Conservation (phyloP, 768 basidiomycete genomes). For the Mycena rosella region DNA sequence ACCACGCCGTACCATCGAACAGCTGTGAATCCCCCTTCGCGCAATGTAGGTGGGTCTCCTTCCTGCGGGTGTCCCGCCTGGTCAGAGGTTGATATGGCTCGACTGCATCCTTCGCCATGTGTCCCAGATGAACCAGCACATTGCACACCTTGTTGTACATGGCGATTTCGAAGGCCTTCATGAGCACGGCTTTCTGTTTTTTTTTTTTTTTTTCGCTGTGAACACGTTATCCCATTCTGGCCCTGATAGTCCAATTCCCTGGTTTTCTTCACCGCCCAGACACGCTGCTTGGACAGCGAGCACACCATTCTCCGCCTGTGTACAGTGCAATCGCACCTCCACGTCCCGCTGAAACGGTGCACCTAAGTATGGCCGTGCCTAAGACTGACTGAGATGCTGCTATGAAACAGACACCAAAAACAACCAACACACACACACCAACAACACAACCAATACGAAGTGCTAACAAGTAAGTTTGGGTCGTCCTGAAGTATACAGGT, state of each 20-base stretch:
- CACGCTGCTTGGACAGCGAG: conserved; percentile 12
- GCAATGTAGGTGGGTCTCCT: no score
- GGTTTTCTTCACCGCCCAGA: conserved; percentile 14
- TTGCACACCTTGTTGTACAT: conserved; percentile 26
- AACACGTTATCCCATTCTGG: conserved; percentile 18
- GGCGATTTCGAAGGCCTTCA: conserved; percentile 20
- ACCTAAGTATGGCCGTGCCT: no score
- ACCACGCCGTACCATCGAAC: conserved; percentile 30
- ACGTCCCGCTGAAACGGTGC: no score
- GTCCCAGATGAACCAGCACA: conserved; percentile 14
- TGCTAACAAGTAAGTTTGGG: no score
- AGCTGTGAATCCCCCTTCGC: conserved; percentile 22
- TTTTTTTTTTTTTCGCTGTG: conserved; percentile 14
- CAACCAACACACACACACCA: no score
- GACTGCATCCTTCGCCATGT: conserved; percentile 4
- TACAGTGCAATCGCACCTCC: conserved; percentile 18
- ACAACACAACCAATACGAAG: no score
- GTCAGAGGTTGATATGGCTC: conserved; percentile 19
- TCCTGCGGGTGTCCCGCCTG: conserved; percentile 20
- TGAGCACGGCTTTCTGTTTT: conserved; percentile 15
- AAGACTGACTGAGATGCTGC: no score
- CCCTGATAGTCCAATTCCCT: conserved; percentile 18
- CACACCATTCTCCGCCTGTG: conserved; percentile 13
- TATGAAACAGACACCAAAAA: no score
- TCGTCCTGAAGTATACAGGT: no score